Conservation (phyloP, 208 protist genomes). For the Spongospora subterranea region DNA sequence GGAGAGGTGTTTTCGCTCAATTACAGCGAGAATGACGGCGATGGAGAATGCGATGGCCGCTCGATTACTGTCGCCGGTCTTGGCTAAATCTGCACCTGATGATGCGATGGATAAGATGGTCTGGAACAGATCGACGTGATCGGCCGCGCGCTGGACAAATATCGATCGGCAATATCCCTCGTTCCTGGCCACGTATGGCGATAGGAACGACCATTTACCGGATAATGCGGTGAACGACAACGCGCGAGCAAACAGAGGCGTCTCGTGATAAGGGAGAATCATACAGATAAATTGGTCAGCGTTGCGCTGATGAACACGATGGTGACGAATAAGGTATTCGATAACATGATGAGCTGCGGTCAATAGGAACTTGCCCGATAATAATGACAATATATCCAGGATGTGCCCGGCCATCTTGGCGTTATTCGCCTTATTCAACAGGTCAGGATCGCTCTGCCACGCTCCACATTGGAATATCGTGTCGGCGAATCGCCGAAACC, state of each 20-base stretch:
- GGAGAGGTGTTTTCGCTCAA: neutral
- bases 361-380: slow-evolving; percentile 29
- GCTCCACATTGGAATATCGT: neutral
- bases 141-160: neutral
- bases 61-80: slow-evolving; percentile 21
- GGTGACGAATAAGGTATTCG: slow-evolving; percentile 19
- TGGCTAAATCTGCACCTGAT: neutral
- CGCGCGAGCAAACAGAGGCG: neutral
- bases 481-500: slow-evolving; percentile 9
- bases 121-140: neutral
- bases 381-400: neutral
- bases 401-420: neutral
- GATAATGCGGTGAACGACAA: neutral
- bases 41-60: slow-evolving; percentile 2
- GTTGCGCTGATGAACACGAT: slow-evolving; percentile 4
- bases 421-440: neutral
- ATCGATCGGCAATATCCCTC: neutral
- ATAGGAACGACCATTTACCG: slow-evolving; percentile 22
- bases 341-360: neutral
- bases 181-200: neutral
- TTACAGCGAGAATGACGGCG: neutral
- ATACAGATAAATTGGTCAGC: neutral
- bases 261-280: slow-evolving; percentile 36
- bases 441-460: neutral
- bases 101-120: neutral